Evolutionary conservation across 352 stramenopile genomes (phyloP).

Genomic region (Blastocystis sp.): DNA sequence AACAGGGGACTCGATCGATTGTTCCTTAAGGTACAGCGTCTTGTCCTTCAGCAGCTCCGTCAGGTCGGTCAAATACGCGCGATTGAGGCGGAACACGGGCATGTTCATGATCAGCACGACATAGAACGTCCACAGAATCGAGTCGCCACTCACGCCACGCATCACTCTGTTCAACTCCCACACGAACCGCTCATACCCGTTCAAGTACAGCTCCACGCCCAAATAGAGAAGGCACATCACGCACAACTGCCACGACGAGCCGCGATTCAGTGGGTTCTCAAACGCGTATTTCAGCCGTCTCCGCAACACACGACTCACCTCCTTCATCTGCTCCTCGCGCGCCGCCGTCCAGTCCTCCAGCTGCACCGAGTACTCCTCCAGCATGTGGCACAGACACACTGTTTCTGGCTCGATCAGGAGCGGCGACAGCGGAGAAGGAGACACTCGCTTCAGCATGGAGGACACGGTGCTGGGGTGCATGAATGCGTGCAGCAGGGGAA

Average conservation of each 20-base stretch:
- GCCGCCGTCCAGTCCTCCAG: background rate
- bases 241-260: background rate
- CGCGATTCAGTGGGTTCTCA: background rate
- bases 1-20: slow-evolving; percentile 2
- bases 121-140: slow-evolving; percentile 11
- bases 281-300: background rate
- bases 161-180: slow-evolving; percentile 9
- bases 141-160: background rate
- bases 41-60: background rate
- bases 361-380: background rate
- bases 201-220: slow-evolving; percentile 29
- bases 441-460: background rate
- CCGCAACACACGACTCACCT: background rate
- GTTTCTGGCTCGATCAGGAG: background rate
- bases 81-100: background rate
- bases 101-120: slow-evolving; percentile 29
- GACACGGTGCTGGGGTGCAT: background rate
- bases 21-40: slow-evolving; percentile 15
- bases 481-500: background rate
- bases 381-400: background rate
- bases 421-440: no score
- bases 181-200: slow-evolving; percentile 15
- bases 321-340: background rate
- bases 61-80: background rate
- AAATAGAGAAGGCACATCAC: background rate